These are phyloP conservation scores for Amphirosellinia nigrospora DNA, from an alignment of 495 filamentous ascomycete species.

Conservation along the genomic window DNA sequence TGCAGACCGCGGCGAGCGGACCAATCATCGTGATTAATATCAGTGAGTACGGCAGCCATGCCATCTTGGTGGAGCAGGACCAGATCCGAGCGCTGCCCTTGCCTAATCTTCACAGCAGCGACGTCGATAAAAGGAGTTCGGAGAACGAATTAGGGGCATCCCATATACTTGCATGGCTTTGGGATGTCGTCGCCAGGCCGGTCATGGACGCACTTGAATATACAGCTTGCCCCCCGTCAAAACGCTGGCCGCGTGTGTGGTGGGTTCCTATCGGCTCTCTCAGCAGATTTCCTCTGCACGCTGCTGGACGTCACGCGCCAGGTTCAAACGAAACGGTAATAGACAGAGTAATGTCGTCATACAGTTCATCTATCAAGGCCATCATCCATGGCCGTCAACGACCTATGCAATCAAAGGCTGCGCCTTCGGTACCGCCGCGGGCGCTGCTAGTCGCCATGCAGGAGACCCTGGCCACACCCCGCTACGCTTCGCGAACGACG, in stretches of 20 bases:
- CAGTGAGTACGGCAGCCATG: background rate
- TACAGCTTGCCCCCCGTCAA: no score
- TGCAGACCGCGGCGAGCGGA: background rate
- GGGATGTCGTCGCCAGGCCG: background rate
- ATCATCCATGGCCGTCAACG: background rate
- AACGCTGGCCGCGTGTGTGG: background rate
- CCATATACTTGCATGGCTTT: background rate
- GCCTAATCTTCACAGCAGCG: background rate
- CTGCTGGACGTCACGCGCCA: background rate
- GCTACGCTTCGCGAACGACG: background rate
- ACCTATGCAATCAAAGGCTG: no score
- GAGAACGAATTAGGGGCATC: background rate
- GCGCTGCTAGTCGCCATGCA: background rate
- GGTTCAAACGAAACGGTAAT: background rate
- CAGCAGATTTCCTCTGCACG: background rate
- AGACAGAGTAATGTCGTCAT: constrained; percentile 2
- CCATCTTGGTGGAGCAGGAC: background rate
- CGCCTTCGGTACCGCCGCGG: background rate
- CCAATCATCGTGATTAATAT: background rate
- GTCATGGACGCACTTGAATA: background rate
- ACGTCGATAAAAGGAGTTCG: background rate
- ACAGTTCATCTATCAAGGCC: background rate
- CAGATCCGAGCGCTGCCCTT: background rate
- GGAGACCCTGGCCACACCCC: background rate
- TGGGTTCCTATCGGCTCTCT: constrained; percentile 2